Base-by-base conservation (phyloP, 495 filamentous ascomycete species). In the Trichocladium uniseriatum region DNA sequence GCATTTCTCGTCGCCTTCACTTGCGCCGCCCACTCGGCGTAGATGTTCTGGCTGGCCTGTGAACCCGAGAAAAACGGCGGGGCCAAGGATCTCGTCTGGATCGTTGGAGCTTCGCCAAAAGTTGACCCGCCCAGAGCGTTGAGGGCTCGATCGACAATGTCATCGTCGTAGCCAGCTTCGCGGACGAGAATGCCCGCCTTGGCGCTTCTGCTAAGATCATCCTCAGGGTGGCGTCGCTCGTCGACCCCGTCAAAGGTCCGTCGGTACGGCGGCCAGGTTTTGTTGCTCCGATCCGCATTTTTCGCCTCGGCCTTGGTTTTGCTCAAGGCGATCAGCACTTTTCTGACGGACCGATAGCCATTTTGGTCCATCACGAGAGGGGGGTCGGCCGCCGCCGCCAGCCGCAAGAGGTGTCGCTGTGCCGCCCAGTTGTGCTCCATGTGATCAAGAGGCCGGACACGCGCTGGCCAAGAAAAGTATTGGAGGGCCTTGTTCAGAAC, bases 261-360 rank as follows among this genome's bases (percentile, higher is more conserved):
- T 20, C 66, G 62, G 47, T 69, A 72, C 6, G 72, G 71, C 6
- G 72, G 72, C 72, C 70, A 75, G 0, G 71, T 70, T 22, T 62
- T 62, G 5, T 61, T 53, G 31, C 63, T 58, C 36, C 71, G 67
- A 16, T 61, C 37, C 6, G 64, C 64, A 19, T 64, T 63, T 9
- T 44, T 61, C 16, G 45, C 63, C 59, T 75, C 72, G 3, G 47
- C 47, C 22, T 52, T 38, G 14, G 58, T 65, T 40, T 71, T 75
- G 13, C 49, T 51, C 39, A 75, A 45, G 5, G 55, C 66, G 13
- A 66, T 31, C 43, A 75, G 54, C 3, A 75, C 71, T 32, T 50
- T 27, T 20, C 69, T 62, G 24, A 75, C 54, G 0, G 70, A 59
- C 27, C 53, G 59, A 29, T 69, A 74, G 43, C 67, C 61, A 2